A percentile compares a stretch with the other conserved stretches of the same genome.
Conservation (phyloP, 2,329 filamentous ascomycete genomes). For the Alternaria solani region DNA sequence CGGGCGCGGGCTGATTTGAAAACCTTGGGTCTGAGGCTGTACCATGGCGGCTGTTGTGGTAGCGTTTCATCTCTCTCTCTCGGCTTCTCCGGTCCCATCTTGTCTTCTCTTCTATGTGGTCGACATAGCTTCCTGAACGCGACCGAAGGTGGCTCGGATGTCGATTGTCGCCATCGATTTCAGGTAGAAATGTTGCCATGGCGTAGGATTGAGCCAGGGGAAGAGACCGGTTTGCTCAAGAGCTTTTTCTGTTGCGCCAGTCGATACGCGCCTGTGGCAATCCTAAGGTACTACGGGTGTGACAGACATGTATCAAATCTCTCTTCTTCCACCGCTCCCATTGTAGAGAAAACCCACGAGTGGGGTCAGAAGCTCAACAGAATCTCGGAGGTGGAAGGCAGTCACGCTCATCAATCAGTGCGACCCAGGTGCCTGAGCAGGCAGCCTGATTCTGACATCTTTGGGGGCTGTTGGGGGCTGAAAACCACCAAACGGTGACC, state of each 20-base stretch:
- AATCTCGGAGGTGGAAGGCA: constrained; percentile 6
- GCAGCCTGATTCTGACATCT: constrained; percentile 17
- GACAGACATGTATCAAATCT: not conserved
- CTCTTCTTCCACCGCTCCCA: constrained; percentile 2
- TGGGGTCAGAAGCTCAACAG: constrained; percentile 8
- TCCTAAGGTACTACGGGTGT: not conserved
- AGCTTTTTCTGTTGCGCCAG: not conserved
- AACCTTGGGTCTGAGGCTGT: not conserved
- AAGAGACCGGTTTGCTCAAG: not conserved
- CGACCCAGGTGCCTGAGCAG: constrained; percentile 10
- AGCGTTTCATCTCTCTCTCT: constrained; percentile 34
- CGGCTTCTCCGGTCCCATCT: constrained; percentile 27
- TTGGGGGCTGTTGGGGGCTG: constrained; percentile 28
- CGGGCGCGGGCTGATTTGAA: constrained; percentile 16
- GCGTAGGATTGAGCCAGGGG: not conserved
- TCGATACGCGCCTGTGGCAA: not conserved
- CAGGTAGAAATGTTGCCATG: constrained; percentile 21
- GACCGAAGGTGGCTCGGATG: constrained; percentile 25
- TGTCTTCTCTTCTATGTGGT: constrained; percentile 32
- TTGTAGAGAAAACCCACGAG: constrained; percentile 3
- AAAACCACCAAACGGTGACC: constrained; percentile 20
- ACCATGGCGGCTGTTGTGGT: constrained; percentile 22
- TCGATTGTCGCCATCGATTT: constrained; percentile 13
- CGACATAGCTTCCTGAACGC: constrained; percentile 34
- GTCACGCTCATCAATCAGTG: constrained; percentile 12